Conservation (phyloP, 805 yeast genomes). For the Pichia sporocuriosa region DNA sequence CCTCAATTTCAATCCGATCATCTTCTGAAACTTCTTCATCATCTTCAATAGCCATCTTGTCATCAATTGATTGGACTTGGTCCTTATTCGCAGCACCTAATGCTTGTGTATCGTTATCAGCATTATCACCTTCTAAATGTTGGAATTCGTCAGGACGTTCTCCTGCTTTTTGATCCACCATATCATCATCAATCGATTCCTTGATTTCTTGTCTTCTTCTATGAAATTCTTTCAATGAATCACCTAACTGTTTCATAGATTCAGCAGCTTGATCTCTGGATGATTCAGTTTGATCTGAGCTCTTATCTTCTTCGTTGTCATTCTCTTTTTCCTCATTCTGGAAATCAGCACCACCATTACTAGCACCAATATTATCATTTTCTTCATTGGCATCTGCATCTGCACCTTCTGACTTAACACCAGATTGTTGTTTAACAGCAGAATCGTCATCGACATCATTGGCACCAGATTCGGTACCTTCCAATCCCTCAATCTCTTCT, state of each 20-base stretch:
- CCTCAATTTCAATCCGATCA: conserved; percentile 29
- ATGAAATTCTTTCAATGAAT: conserved; percentile 84
- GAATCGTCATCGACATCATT: conserved; percentile 30
- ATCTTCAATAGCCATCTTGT: conserved; percentile 77
- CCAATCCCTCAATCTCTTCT: conserved; percentile 27
- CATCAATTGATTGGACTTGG: conserved; percentile 68
- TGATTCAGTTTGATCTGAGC: conserved; percentile 44
- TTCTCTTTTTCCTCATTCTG: conserved; percentile 39
- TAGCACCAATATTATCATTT: conserved; percentile 61
- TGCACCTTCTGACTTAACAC: conserved; percentile 33
- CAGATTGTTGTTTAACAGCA: conserved; percentile 29
- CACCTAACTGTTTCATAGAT: conserved; percentile 84
- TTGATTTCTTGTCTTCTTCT: conserved; percentile 83
- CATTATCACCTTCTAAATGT: conserved; percentile 73
- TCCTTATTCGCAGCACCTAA: conserved; percentile 84
- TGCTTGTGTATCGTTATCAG: conserved; percentile 82
- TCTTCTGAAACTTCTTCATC: conserved; percentile 31
- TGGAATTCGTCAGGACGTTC: conserved; percentile 82
- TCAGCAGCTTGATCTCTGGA: conserved; percentile 66
- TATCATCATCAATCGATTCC: conserved; percentile 53
- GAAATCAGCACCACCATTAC: conserved; percentile 41
- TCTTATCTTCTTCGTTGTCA: conserved; percentile 36
- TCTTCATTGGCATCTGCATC: conserved; percentile 32
- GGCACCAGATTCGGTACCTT: conserved; percentile 29
- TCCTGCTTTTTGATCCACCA: conserved; percentile 47